Evolutionary conservation across 495 filamentous ascomycete species (phyloP), one percentile per base, ranked within the genome.

Genomic region (Penicillium atrosanguineum): DNA sequence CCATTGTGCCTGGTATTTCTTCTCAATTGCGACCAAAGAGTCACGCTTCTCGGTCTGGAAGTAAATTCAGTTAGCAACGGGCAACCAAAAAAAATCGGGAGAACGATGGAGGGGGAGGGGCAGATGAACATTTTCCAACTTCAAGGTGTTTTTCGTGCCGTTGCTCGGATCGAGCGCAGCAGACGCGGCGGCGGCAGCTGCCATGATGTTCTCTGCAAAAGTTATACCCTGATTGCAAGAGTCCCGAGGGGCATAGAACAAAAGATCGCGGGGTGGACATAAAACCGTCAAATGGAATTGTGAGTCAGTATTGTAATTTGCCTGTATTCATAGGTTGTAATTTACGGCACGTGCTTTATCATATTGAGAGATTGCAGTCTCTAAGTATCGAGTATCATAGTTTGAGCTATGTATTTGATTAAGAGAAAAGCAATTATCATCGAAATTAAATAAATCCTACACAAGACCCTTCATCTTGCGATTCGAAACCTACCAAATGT

Each of bases 1-100:
- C 94, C 94, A 97, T 82, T 82, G 75, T 58, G 78, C 72, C 73
- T 97, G 94, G 73, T 94, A 97, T 72, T 88, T 91, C 79, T 94
- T 94, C 74, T 98, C 94, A 55, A 87, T 85, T 37, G 83, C 84
- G 56, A 96, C 85, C 34, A 97, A 78, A 55, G 88, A 80, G 65
- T 98, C 94, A 71, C 94, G 78, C 73, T 97, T 97, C 61, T 97
- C 92, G 42, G 94, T 96, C 84, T 91, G 52, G 26, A 20, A 28
- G 51, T 15, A 20, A 44, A 52, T 43, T 29, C 5, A 49, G 41
- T 71, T 49, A 71, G 60, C 42, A 51, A 44, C 26, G 38, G 42
- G 38, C 40, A 44, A 34, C 20, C 18, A 57, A 61, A 46, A 54
- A 57, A 54, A 20, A 37, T 43, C 37, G 38, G 7, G 23, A 50